Percentiles rank a stretch among this genome's conserved stretches.
Conservation (phyloP, 1,284 basidiomycete genomes). For the Sanghuangporus weigelae region DNA sequence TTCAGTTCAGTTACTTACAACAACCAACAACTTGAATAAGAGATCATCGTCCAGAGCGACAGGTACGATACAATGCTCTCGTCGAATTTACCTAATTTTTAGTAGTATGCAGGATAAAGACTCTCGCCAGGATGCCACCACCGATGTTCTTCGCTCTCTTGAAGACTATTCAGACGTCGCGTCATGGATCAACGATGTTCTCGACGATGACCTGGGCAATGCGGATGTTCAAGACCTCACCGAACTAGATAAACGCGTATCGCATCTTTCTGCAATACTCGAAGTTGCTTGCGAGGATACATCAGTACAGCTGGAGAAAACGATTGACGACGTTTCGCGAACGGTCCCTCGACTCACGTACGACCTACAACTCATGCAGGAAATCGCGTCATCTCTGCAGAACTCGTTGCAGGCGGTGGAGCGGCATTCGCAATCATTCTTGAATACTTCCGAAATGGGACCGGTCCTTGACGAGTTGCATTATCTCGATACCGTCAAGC, state of each 20-base stretch:
- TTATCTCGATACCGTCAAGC: constrained; percentile 77
- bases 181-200: constrained; percentile 23
- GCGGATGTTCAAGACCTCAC: constrained; percentile 47
- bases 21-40: no score
- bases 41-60: no score
- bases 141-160: constrained; percentile 27
- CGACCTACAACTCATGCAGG: constrained; percentile 93
- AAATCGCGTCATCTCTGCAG: constrained; percentile 76
- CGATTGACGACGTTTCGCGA: constrained; percentile 86
- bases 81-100: not conserved
- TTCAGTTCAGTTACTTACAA: no score
- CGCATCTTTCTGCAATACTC: constrained; percentile 66
- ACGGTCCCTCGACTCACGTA: constrained; percentile 85
- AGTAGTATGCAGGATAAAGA: constrained; percentile 10
- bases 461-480: constrained; percentile 69
- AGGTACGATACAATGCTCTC: not conserved
- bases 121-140: not conserved
- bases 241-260: constrained; percentile 69
- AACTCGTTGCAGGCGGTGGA: constrained; percentile 52
- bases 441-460: constrained; percentile 48
- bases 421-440: constrained; percentile 41
- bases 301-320: constrained; percentile 75
- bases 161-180: constrained; percentile 31
- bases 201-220: constrained; percentile 30
- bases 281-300: constrained; percentile 86